A percentile compares a stretch with the other conserved stretches of the same genome.
These are phyloP conservation scores for Citrus cavaleriei DNA, from an alignment of 345 rosid species.

Conservation along the genomic window DNA sequence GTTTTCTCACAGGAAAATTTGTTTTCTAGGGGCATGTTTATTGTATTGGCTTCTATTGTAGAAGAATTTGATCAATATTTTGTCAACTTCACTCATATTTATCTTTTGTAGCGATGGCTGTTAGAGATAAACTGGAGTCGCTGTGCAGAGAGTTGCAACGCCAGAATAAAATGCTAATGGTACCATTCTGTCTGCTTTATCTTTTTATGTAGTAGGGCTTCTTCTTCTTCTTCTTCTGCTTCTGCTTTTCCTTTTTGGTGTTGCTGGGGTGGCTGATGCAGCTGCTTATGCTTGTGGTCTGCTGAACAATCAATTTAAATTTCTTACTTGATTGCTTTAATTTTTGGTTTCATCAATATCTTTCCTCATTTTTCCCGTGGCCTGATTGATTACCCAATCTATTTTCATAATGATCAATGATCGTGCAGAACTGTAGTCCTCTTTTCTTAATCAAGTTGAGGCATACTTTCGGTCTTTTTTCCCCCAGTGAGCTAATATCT, in stretches of 20 bases:
- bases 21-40: neutral
- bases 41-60: neutral
- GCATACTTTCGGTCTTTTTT: neutral
- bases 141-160: conserved; percentile 92
- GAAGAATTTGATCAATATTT: neutral
- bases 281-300: neutral
- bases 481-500: neutral
- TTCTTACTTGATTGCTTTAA: no score
- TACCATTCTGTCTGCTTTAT: conserved; percentile 16
- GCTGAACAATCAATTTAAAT: neutral
- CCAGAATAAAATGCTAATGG: conserved; percentile 93
- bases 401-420: neutral
- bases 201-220: neutral
- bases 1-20: no score
- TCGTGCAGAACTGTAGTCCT: neutral
- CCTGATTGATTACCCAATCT: neutral
- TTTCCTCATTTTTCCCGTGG: neutral
- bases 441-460: neutral
- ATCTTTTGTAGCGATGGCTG: conserved; percentile 53
- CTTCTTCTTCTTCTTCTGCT: neutral
- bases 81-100: neutral
- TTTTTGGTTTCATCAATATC: no score
- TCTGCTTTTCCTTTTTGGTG: no score
- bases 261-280: no score
- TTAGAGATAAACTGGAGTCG: conserved; percentile 90